Conservation (phyloP, 768 basidiomycete genomes). For the Psilocybe azurescens region DNA sequence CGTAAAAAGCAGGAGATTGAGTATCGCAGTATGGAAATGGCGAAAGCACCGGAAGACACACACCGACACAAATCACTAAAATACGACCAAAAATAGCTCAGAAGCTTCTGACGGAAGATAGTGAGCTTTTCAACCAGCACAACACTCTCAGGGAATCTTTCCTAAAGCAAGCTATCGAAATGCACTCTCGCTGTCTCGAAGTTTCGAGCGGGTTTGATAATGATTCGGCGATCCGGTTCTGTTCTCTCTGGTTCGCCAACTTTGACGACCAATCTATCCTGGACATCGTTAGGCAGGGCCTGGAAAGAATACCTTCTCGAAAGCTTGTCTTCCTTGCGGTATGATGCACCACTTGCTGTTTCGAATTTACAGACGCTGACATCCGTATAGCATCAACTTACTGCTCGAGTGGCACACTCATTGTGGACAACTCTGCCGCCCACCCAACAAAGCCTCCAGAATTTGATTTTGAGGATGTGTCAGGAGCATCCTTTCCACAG, state of each 20-base stretch:
- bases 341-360: conserved; percentile 16
- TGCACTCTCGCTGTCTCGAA: conserved; percentile 82
- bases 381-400: conserved; percentile 74
- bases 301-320: conserved; percentile 73
- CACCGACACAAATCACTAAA: conserved; percentile 23
- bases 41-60: conserved; percentile 19
- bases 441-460: conserved; percentile 66
- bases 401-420: conserved; percentile 77
- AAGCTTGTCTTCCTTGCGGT: conserved; percentile 90
- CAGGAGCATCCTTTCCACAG: conserved; percentile 93
- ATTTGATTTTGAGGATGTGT: conserved; percentile 76
- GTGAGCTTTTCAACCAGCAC: conserved; percentile 59
- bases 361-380: background rate
- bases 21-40: conserved; percentile 45
- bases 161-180: conserved; percentile 76
- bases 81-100: conserved; percentile 34
- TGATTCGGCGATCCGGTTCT: conserved; percentile 78
- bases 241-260: conserved; percentile 92
- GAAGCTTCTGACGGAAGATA: conserved; percentile 48
- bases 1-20: conserved; percentile 77
- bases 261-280: conserved; percentile 64
- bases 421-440: conserved; percentile 30
- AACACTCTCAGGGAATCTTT: conserved; percentile 59
- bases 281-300: conserved; percentile 45
- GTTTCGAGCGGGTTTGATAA: conserved; percentile 77